Conservation (phyloP, 148 eudicot species). For the Rhododendron ferrugineum region DNA sequence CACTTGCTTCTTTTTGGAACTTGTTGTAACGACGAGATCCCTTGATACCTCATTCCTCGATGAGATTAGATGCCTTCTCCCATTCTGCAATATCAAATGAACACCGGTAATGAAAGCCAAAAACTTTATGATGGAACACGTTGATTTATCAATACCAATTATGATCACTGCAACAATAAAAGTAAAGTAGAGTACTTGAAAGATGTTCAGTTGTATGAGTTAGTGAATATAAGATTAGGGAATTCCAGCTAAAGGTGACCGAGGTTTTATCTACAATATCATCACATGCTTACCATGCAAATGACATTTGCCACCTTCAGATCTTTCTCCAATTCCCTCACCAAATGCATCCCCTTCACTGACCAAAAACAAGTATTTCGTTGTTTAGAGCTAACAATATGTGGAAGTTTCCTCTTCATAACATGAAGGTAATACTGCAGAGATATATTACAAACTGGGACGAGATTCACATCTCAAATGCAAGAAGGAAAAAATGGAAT, state of each 20-base stretch:
- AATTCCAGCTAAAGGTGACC: background rate
- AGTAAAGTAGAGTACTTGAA: background rate
- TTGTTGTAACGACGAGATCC: slow-evolving; percentile 91
- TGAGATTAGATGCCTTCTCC: slow-evolving; percentile 79
- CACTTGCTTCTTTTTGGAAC: slow-evolving; percentile 81
- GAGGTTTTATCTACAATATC: slow-evolving; percentile 6
- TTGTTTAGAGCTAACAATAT: slow-evolving; percentile 10
- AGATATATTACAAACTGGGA: background rate
- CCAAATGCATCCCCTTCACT: slow-evolving; percentile 98
- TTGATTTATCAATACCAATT: background rate
- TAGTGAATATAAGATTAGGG: background rate
- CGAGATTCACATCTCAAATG: background rate
- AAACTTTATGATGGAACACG: background rate
- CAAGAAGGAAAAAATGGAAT: background rate
- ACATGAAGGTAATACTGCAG: background rate
- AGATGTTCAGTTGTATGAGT: background rate
- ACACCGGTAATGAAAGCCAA: background rate
- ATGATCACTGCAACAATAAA: background rate
- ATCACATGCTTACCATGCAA: slow-evolving; percentile 72
- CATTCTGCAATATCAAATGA: slow-evolving; percentile 60
- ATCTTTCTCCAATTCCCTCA: slow-evolving; percentile 85
- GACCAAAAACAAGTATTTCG: slow-evolving; percentile 20
- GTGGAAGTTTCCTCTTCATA: background rate
- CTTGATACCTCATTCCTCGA: slow-evolving; percentile 95
- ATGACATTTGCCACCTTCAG: slow-evolving; percentile 95